Conservation (phyloP, 345 rosid genomes). For the Dovyalis caffra region DNA sequence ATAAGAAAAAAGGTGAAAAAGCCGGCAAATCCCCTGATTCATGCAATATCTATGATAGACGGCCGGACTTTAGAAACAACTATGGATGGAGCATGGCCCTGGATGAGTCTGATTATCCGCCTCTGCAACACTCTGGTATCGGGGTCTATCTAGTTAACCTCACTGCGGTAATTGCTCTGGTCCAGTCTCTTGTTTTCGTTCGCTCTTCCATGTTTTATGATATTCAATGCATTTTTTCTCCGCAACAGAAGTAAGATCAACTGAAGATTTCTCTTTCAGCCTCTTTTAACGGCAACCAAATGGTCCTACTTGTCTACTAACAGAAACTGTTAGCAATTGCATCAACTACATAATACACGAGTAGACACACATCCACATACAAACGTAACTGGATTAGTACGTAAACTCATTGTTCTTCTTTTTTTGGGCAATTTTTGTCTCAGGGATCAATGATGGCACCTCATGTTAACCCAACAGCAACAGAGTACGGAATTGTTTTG, state of each 20-base stretch:
- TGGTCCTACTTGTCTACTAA: too few relatives aligned
- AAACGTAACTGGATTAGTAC: not conserved
- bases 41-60: constrained; percentile 54
- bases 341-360: too few relatives aligned
- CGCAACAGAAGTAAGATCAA: not conserved
- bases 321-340: too few relatives aligned
- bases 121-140: constrained; percentile 63
- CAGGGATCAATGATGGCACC: constrained; percentile 99
- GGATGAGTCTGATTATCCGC: constrained; percentile 47
- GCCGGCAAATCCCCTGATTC: constrained; percentile 49
- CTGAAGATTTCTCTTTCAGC: not conserved
- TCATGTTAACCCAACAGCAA: constrained; percentile 77
- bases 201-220: not conserved
- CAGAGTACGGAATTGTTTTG: constrained; percentile 75
- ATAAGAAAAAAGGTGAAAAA: constrained; percentile 3
- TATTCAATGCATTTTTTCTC: not conserved
- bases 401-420: not conserved
- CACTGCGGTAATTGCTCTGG: constrained; percentile 55
- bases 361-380: too few relatives aligned
- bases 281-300: too few relatives aligned
- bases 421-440: not conserved
- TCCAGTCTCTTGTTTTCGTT: not conserved
- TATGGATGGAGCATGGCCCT: constrained; percentile 83
- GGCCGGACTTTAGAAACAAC: constrained; percentile 53
- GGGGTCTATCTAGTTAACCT: constrained; percentile 76